Conservation (phyloP, 2,329 filamentous ascomycete genomes). For the Leptographium procerum region DNA sequence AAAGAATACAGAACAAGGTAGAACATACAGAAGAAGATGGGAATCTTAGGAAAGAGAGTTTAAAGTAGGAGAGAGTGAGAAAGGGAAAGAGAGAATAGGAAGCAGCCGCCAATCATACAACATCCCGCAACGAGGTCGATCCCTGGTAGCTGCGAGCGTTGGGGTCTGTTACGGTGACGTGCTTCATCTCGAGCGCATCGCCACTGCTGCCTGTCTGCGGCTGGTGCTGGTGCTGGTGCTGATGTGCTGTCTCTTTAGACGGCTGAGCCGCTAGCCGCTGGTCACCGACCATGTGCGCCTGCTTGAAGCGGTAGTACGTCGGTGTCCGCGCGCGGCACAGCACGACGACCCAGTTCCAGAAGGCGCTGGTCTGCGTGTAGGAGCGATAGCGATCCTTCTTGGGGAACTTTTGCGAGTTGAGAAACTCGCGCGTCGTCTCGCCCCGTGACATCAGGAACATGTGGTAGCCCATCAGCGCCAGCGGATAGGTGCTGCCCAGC, state of each 20-base stretch:
- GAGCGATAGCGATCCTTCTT: conserved; percentile 86
- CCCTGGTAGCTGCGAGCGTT: conserved; percentile 39
- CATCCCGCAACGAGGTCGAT: conserved; percentile 32
- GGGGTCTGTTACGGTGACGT: conserved; percentile 31
- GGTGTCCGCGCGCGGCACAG: conserved; percentile 74
- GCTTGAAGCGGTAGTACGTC: conserved; percentile 83
- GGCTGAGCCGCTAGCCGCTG: conserved; percentile 58
- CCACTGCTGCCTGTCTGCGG: conserved; percentile 16
- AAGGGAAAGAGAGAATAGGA: background rate
- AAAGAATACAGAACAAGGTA: background rate
- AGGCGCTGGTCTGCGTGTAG: conserved; percentile 65
- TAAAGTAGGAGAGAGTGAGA: background rate
- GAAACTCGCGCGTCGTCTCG: conserved; percentile 91
- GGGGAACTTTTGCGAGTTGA: conserved; percentile 90
- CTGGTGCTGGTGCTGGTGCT: conserved; percentile 20
- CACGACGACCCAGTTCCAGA: conserved; percentile 73
- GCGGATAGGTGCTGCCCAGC: conserved; percentile 66
- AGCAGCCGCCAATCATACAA: background rate
- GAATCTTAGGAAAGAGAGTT: background rate
- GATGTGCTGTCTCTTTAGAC: conserved; percentile 17
- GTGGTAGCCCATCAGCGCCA: conserved; percentile 77
- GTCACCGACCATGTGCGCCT: conserved; percentile 64
- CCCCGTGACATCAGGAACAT: conserved; percentile 81
- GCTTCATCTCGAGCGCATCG: conserved; percentile 62
- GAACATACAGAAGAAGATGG: background rate